A percentile compares a stretch with the other conserved stretches of the same genome.
Evolutionary conservation across 2,329 filamentous ascomycete genomes (phyloP).

Genomic region (Aurifilum marmelostoma): DNA sequence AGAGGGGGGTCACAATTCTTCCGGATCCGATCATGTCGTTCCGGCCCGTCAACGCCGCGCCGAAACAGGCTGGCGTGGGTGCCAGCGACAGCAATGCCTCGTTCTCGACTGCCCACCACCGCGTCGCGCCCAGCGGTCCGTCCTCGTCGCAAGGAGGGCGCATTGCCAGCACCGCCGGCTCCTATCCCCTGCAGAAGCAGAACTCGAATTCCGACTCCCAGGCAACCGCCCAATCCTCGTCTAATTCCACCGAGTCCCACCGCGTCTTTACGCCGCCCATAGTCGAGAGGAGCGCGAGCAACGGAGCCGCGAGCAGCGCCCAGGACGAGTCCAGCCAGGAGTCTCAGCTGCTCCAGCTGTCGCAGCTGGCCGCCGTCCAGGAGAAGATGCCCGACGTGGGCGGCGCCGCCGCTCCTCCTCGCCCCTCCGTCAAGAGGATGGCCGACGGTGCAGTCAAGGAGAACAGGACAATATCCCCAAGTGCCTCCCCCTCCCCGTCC

Average conservation of each 20-base stretch:
- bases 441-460: constrained; percentile 75
- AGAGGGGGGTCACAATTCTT: background rate
- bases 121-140: constrained; percentile 6
- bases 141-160: background rate
- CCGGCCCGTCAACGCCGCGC: constrained; percentile 26
- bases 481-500: constrained; percentile 50
- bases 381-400: constrained; percentile 44
- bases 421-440: constrained; percentile 68
- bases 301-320: constrained; percentile 42
- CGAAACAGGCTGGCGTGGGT: constrained; percentile 23
- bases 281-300: constrained; percentile 38
- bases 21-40: constrained; percentile 24
- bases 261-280: constrained; percentile 47
- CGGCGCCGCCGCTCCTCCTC: constrained; percentile 13
- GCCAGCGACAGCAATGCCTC: constrained; percentile 3
- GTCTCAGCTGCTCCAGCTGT: constrained; percentile 61
- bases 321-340: constrained; percentile 53
- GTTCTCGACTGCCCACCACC: constrained; percentile 5
- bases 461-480: constrained; percentile 41
- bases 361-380: constrained; percentile 59
- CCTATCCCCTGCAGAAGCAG: constrained; percentile 22
- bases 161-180: background rate
- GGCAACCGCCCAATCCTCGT: constrained; percentile 45
- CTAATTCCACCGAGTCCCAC: constrained; percentile 42
- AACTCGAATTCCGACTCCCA: constrained; percentile 48